A percentile compares a stretch with the other conserved stretches of the same genome.
Evolutionary conservation across 2,329 filamentous ascomycete genomes (phyloP).

Genomic region (Beauveria pseudobassiana): DNA sequence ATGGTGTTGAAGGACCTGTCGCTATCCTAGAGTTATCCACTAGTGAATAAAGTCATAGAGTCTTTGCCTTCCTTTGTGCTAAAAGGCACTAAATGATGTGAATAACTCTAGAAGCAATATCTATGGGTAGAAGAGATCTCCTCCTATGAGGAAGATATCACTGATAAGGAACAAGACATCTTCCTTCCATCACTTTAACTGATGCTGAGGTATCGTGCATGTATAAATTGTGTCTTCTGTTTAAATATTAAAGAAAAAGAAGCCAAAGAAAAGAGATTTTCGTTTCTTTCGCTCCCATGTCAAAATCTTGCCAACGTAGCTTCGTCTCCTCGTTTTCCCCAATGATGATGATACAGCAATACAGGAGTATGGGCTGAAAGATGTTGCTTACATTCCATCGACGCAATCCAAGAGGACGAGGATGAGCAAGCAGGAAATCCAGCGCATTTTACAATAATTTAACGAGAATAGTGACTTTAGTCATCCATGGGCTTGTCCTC

Average conservation of each 20-base stretch:
- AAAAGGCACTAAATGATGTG: no score
- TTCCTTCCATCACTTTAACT: no score
- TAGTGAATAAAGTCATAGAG: no score
- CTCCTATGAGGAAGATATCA: no score
- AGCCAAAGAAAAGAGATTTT: background rate
- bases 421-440: background rate
- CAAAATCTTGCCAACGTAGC: constrained; percentile 1
- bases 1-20: no score
- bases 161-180: no score
- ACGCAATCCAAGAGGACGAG: background rate
- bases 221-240: background rate
- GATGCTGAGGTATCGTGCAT: background rate
- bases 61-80: no score
- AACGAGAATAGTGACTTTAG: constrained; percentile 21
- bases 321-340: background rate
- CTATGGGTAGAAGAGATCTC: no score
- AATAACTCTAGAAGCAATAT: no score
- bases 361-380: background rate
- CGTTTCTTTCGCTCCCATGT: background rate
- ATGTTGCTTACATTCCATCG: background rate
- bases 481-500: constrained; percentile 47
- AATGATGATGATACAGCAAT: constrained; percentile 9
- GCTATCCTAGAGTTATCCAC: no score
- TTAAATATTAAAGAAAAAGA: background rate
- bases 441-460: background rate